Evolutionary conservation across 768 basidiomycete genomes (phyloP).

Genomic region (Suillus americanus): DNA sequence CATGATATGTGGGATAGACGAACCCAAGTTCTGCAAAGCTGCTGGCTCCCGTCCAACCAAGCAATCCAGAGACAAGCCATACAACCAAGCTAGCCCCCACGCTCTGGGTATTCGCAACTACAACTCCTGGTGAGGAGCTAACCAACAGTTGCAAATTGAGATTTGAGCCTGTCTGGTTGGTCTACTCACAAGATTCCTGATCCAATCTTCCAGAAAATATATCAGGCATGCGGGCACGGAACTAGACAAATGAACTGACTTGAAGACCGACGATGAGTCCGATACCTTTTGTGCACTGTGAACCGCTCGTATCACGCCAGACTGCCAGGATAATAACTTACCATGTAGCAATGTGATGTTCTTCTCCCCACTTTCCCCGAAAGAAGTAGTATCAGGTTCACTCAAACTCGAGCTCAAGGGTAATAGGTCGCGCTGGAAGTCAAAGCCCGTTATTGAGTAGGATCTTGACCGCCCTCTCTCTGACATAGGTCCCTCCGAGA

Average conservation of each 20-base stretch:
- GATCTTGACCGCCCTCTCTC: slow-evolving; percentile 45
- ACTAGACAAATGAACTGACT: slow-evolving; percentile 34
- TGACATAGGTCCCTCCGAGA: slow-evolving; percentile 59
- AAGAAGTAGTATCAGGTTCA: slow-evolving; percentile 52
- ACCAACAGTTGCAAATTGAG: slow-evolving; percentile 8
- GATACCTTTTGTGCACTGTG: slow-evolving; percentile 51
- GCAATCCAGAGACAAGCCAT: slow-evolving; percentile 79
- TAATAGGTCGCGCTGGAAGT: slow-evolving; percentile 75
- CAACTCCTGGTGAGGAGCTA: slow-evolving; percentile 90
- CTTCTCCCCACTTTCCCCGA: slow-evolving; percentile 59
- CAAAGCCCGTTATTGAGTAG: slow-evolving; percentile 73
- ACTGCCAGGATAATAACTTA: slow-evolving; percentile 29
- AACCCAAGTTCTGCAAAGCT: slow-evolving; percentile 92
- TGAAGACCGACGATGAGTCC: slow-evolving; percentile 83
- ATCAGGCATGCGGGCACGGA: not conserved
- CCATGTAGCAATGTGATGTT: slow-evolving; percentile 77
- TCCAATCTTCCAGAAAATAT: slow-evolving; percentile 56
- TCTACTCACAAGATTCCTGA: slow-evolving; percentile 85
- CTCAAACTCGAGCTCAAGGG: slow-evolving; percentile 78
- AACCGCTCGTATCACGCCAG: slow-evolving; percentile 8
- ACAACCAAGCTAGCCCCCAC: slow-evolving; percentile 87
- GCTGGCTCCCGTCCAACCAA: slow-evolving; percentile 95
- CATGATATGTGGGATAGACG: slow-evolving; percentile 23
- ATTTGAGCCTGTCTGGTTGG: not conserved
- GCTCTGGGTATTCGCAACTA: slow-evolving; percentile 84